These are phyloP conservation scores for Phlegmacium glaucopus DNA, from an alignment of 768 basidiomycete species.

Conservation along the genomic window DNA sequence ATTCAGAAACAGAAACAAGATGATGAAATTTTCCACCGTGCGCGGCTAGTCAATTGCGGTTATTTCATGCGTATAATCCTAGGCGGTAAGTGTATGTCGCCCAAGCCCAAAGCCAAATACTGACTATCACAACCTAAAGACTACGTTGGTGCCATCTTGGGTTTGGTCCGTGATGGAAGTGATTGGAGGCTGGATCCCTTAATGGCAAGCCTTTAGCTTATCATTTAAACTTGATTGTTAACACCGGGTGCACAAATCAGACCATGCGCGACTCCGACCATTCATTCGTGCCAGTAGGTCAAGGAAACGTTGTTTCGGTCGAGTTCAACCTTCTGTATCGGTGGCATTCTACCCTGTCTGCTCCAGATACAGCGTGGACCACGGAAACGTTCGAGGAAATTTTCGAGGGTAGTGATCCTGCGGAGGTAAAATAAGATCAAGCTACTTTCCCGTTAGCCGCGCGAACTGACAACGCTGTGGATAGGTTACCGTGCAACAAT, in stretches of 20 bases:
- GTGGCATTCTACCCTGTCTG: slow-evolving; percentile 66
- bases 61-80: slow-evolving; percentile 71
- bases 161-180: slow-evolving; percentile 58
- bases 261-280: slow-evolving; percentile 49
- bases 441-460: background rate
- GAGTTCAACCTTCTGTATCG: slow-evolving; percentile 69
- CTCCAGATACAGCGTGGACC: slow-evolving; percentile 55
- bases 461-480: background rate
- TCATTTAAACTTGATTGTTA: background rate
- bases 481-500: slow-evolving; percentile 35
- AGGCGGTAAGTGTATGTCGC: slow-evolving; percentile 31
- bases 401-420: slow-evolving; percentile 39
- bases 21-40: slow-evolving; percentile 73
- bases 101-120: background rate
- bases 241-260: slow-evolving; percentile 27
- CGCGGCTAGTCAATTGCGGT: slow-evolving; percentile 70
- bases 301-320: slow-evolving; percentile 73
- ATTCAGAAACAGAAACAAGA: slow-evolving; percentile 46
- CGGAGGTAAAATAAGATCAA: slow-evolving; percentile 33
- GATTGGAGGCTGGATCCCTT: slow-evolving; percentile 71
- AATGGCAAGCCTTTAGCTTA: slow-evolving; percentile 33
- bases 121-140: slow-evolving; percentile 31
- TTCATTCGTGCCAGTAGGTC: slow-evolving; percentile 54
- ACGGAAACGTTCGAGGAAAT: slow-evolving; percentile 39
- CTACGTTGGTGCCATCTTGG: slow-evolving; percentile 74